Percentiles rank a stretch among this genome's conserved stretches.
Conservation (phyloP, 73 alveolate genomes). For the Tetrahymena thermophila region DNA sequence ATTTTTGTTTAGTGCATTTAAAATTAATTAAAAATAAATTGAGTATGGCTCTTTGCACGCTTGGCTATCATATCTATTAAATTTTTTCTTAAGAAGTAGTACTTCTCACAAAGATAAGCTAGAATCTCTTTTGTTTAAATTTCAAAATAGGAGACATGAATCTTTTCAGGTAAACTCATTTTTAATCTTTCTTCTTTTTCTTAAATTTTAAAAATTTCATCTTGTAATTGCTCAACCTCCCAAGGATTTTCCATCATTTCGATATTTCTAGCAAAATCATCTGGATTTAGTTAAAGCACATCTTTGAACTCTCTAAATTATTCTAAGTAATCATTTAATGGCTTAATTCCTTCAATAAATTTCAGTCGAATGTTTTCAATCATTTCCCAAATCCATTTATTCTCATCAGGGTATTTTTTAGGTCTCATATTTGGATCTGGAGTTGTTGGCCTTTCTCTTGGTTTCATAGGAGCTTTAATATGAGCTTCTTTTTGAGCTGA, state of each 20-base stretch:
- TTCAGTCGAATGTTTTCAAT: slow-evolving; percentile 63
- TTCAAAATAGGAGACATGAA: slow-evolving; percentile 90
- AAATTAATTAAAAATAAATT: slow-evolving; percentile 77
- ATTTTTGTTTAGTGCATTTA: slow-evolving; percentile 90
- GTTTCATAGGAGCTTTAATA: slow-evolving; percentile 90
- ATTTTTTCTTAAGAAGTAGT: slow-evolving; percentile 79
- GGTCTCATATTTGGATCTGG: slow-evolving; percentile 76
- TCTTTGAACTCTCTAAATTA: slow-evolving; percentile 82
- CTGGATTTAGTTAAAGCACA: slow-evolving; percentile 87
- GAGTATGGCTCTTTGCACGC: slow-evolving; percentile 89
- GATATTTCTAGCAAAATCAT: slow-evolving; percentile 68
- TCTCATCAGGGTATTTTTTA: slow-evolving; percentile 84
- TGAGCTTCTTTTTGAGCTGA: slow-evolving; percentile 80
- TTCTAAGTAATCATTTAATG: slow-evolving; percentile 83
- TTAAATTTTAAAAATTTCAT: slow-evolving; percentile 84
- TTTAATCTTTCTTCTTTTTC: slow-evolving; percentile 81
- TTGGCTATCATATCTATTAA: slow-evolving; percentile 91
- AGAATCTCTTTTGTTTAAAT: slow-evolving; percentile 93
- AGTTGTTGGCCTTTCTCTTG: slow-evolving; percentile 84
- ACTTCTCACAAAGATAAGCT: slow-evolving; percentile 86
- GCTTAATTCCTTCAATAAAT: slow-evolving; percentile 86
- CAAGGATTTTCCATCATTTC: slow-evolving; percentile 85
- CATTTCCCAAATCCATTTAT: slow-evolving; percentile 96
- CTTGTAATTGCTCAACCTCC: slow-evolving; percentile 81
- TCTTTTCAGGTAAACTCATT: slow-evolving; percentile 85